Evolutionary conservation across 169 alveolate genomes (phyloP).

Genomic region (Prorocentrum cordatum): DNA sequence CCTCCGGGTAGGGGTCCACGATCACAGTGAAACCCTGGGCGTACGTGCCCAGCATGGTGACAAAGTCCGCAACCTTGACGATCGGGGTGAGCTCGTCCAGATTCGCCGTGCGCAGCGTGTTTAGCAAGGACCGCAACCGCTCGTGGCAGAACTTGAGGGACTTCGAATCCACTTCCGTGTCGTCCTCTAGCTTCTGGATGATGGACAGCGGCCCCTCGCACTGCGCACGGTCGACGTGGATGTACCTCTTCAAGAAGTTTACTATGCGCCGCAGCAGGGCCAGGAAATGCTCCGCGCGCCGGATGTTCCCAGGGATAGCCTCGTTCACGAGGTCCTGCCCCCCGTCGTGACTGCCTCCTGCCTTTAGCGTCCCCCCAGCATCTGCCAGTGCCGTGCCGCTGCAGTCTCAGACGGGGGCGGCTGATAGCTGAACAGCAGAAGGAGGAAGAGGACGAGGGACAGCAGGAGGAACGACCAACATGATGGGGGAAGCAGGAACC

Average conservation of each 20-base stretch:
- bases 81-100: slow-evolving; percentile 75
- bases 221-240: slow-evolving; percentile 77
- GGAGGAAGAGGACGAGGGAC: too few species aligned
- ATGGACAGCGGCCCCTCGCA: slow-evolving; percentile 90
- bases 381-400: too few species aligned
- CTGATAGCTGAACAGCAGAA: too few species aligned
- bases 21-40: slow-evolving; percentile 91
- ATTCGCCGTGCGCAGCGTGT: slow-evolving; percentile 76
- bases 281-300: slow-evolving; percentile 56
- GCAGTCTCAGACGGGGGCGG: too few species aligned
- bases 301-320: slow-evolving; percentile 66
- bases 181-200: slow-evolving; percentile 78
- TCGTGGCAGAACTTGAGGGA: slow-evolving; percentile 80
- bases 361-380: too few species aligned
- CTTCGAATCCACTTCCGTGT: slow-evolving; percentile 78
- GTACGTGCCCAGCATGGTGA: slow-evolving; percentile 89
- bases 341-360: too few species aligned
- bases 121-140: slow-evolving; percentile 75
- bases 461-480: too few species aligned
- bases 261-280: slow-evolving; percentile 77
- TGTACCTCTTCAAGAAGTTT: slow-evolving; percentile 83
- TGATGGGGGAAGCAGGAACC: too few species aligned
- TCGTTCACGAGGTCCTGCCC: too few species aligned
- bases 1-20: slow-evolving; percentile 94
- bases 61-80: slow-evolving; percentile 83